Percentiles rank a stretch among this genome's conserved stretches.
phyloP scores from a whole-genome alignment of 495 filamentous ascomycete species.

The Astrothelium macrocarpum region DNA sequence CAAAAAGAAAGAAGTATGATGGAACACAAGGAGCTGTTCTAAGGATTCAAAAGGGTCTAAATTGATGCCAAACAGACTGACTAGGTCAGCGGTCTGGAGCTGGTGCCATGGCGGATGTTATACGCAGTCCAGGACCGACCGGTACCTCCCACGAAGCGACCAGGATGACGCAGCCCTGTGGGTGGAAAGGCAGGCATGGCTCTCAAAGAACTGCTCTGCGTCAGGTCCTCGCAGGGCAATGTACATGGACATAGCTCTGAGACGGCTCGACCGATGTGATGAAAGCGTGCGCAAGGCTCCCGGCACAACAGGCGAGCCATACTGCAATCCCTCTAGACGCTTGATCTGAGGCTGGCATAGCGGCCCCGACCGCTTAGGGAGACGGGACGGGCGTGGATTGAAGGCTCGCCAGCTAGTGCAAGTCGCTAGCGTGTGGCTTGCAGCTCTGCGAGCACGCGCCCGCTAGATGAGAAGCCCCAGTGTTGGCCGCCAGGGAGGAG shows the following conservation, averaged over 20 bases:
- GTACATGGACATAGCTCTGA: conserved; percentile 6
- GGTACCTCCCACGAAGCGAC: conserved; percentile 5
- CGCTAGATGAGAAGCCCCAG: neutral
- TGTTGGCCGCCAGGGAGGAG: conserved; percentile 4
- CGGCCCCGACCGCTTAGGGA: conserved; percentile 6
- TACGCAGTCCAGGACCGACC: neutral
- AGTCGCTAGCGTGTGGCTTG: neutral
- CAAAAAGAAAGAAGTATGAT: neutral
- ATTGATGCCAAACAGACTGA: neutral
- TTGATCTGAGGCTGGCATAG: conserved; percentile 7
- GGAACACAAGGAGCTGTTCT: neutral
- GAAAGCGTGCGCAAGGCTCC: conserved; percentile 7
- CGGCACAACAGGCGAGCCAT: conserved; percentile 2
- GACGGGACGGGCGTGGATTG: conserved; percentile 2
- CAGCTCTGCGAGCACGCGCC: conserved; percentile 1
- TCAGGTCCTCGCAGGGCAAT: conserved; percentile 4
- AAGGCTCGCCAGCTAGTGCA: neutral
- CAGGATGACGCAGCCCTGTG: conserved; percentile 2
- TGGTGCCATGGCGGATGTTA: conserved; percentile 1
- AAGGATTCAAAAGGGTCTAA: conserved; percentile 3
- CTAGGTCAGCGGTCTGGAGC: neutral
- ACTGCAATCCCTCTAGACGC: conserved; percentile 3
- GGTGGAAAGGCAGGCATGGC: conserved; percentile 3
- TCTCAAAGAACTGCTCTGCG: neutral
- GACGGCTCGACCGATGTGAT: conserved; percentile 7